Conservation (phyloP, 225 moss, liverwort and hornwort genomes). For the Ulota crispa region DNA sequence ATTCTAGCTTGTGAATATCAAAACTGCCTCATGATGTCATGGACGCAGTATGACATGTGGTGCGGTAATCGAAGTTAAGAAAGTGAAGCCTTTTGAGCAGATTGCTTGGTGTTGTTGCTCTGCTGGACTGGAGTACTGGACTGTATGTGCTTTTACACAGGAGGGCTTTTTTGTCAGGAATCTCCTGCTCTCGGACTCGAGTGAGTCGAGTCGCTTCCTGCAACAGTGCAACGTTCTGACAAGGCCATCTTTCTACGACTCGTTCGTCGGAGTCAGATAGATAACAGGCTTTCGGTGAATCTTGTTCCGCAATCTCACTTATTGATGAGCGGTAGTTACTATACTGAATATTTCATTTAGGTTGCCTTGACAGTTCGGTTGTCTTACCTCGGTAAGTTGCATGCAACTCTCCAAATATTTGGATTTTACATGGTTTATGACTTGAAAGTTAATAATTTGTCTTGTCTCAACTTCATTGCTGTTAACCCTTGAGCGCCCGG, state of each 20-base stretch:
- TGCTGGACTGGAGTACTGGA: neutral
- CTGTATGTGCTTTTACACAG: neutral
- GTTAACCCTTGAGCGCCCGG: too few species aligned
- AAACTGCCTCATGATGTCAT: neutral
- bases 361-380: too few species aligned
- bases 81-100: neutral
- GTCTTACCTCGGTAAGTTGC: too few species aligned
- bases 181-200: neutral
- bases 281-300: neutral
- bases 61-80: neutral
- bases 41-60: neutral
- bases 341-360: too few species aligned
- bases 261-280: neutral
- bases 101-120: neutral
- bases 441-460: too few species aligned
- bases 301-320: neutral
- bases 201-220: neutral
- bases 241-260: neutral
- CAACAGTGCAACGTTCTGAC: neutral
- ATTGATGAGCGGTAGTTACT: neutral
- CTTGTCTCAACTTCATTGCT: too few species aligned
- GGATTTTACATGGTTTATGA: too few species aligned
- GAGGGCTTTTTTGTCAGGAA: neutral
- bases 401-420: too few species aligned
- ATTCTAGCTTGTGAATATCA: conserved; percentile 3